phyloP scores from a whole-genome alignment of 208 protist genomes.

The Acanthamoeba lenticulata region DNA sequence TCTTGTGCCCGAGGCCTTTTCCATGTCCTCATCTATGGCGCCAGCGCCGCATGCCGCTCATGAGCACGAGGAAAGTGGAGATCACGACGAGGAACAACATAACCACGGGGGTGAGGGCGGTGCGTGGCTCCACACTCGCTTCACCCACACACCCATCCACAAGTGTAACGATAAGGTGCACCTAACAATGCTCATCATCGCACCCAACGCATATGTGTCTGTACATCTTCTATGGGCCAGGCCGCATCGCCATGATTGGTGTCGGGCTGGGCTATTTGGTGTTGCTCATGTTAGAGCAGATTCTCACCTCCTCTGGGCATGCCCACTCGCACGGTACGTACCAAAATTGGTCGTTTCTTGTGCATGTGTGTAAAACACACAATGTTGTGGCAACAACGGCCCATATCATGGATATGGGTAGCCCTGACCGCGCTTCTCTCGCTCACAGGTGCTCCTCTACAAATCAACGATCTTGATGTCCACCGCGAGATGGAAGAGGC shows the following conservation, averaged over 20 bases:
- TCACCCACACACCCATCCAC: no score
- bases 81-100: not conserved
- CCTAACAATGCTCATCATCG: not conserved
- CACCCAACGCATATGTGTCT: not conserved
- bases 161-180: not conserved
- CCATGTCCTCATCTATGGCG: not conserved
- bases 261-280: constrained; percentile 19
- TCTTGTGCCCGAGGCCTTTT: constrained; percentile 3
- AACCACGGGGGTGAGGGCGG: no score
- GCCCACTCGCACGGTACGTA: not conserved
- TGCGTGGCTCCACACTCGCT: no score
- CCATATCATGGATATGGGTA: not conserved
- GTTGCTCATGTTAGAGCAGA: constrained; percentile 1
- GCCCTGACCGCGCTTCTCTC: not conserved
- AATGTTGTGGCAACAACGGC: not conserved
- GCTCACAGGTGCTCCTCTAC: not conserved
- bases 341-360: not conserved
- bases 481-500: not conserved
- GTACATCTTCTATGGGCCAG: not conserved
- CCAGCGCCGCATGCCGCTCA: not conserved
- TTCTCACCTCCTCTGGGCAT: not conserved
- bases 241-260: not conserved
- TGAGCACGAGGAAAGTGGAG: not conserved
- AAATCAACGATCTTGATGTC: constrained; percentile 41
- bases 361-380: no score